These are phyloP conservation scores for Cadophora luteo-olivacea DNA, from an alignment of 2,329 filamentous ascomycete species.

Conservation along the genomic window DNA sequence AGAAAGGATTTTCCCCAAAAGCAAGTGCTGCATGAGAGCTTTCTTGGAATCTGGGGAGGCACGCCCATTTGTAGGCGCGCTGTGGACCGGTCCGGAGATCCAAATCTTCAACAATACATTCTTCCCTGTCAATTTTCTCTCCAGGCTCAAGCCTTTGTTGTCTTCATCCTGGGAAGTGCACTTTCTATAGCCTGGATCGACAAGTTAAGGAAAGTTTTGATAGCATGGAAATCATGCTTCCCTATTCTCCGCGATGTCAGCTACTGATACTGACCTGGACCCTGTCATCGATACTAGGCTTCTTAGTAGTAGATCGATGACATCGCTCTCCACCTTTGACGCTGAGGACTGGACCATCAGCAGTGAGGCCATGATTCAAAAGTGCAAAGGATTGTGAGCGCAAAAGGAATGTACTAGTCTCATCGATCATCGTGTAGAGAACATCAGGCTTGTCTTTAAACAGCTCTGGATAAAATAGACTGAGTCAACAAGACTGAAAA, in stretches of 20 bases:
- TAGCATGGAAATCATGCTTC: constrained; percentile 7
- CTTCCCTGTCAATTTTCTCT: constrained; percentile 23
- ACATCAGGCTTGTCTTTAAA: not conserved
- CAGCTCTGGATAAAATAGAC: not conserved
- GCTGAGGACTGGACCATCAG: not conserved
- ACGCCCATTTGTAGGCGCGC: constrained; percentile 12
- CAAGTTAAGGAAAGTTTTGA: constrained; percentile 7
- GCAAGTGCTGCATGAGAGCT: constrained; percentile 20
- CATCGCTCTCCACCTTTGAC: not conserved
- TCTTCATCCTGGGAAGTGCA: constrained; percentile 11
- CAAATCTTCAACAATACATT: constrained; percentile 15
- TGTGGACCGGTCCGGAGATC: constrained; percentile 21
- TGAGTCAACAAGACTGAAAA: constrained; percentile 12
- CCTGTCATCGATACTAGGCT: constrained; percentile 1
- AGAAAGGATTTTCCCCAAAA: constrained; percentile 29
- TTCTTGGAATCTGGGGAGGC: constrained; percentile 13
- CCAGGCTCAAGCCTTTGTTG: constrained; percentile 3
- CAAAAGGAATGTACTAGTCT: constrained; percentile 7
- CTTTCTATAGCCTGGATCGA: constrained; percentile 20
- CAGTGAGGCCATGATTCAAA: constrained; percentile 2
- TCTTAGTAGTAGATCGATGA: not conserved
- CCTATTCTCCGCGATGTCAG: constrained; percentile 8
- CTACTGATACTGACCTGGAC: not conserved
- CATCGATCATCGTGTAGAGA: constrained; percentile 12
- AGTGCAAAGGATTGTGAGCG: constrained; percentile 2